Conservation (phyloP, 306 rosid species). For the Casuarina glauca region DNA sequence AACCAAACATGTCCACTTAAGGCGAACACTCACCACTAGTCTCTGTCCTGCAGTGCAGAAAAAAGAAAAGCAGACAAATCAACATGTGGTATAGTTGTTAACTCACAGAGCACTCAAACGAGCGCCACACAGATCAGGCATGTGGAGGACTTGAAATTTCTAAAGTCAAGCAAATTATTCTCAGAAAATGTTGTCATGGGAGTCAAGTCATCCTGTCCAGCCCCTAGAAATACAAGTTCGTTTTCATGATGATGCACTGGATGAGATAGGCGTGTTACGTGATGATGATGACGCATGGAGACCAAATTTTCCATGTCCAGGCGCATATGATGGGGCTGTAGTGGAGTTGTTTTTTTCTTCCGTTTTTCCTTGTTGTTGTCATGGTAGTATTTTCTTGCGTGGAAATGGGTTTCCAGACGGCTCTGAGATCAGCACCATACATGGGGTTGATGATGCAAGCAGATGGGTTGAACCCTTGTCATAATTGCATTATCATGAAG, state of each 20-base stretch:
- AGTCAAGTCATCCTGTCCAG: constrained; percentile 19
- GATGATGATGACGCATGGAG: neutral
- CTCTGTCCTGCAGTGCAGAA: neutral
- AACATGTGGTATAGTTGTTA: too few relatives aligned
- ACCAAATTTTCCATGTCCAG: too few relatives aligned
- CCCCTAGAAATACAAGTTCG: neutral
- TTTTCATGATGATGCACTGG: neutral
- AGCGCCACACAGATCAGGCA: neutral
- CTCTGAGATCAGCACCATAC: too few relatives aligned
- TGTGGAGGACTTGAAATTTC: constrained; percentile 21
- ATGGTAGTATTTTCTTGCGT: neutral
- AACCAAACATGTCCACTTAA: too few relatives aligned
- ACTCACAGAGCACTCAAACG: too few relatives aligned
- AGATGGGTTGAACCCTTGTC: neutral
- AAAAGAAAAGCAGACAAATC: too few relatives aligned
- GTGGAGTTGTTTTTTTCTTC: too few relatives aligned
- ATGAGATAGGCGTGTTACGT: neutral
- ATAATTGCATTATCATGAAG: neutral
- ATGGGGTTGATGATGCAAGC: neutral
- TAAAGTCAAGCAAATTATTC: neutral
- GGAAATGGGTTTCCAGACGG: too few relatives aligned
- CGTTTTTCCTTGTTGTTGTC: neutral
- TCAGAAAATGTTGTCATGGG: neutral
- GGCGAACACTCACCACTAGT: neutral
- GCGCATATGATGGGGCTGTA: too few relatives aligned